Evolutionary conservation across 140 eudicot genomes (phyloP).

Genomic region (Erigeron philadelphicus): DNA sequence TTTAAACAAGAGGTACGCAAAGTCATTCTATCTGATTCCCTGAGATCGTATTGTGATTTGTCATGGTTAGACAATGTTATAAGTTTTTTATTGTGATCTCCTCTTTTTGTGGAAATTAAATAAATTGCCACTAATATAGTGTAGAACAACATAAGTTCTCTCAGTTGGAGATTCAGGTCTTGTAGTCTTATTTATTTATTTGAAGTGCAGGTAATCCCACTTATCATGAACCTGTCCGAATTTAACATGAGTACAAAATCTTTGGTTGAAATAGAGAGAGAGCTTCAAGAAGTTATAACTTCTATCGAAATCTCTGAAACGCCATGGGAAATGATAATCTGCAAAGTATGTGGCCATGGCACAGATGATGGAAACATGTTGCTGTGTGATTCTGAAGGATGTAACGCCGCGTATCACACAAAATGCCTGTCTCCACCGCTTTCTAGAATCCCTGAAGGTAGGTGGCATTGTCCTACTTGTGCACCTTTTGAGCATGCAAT

Average conservation of each 20-base stretch:
- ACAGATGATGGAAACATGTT: slow-evolving; percentile 39
- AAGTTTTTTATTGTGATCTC: no score
- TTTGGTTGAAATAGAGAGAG: slow-evolving; percentile 31
- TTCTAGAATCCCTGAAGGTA: slow-evolving; percentile 43
- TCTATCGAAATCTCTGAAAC: slow-evolving; percentile 40
- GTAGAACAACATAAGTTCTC: background rate
- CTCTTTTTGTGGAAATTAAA: no score
- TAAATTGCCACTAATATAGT: background rate
- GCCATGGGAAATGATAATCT: slow-evolving; percentile 50
- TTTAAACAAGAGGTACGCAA: slow-evolving; percentile 46
- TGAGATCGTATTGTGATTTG: no score
- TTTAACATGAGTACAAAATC: slow-evolving; percentile 19
- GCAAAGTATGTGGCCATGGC: slow-evolving; percentile 54
- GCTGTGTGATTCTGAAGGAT: slow-evolving; percentile 39
- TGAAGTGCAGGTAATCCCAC: slow-evolving; percentile 37
- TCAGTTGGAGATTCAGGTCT: background rate
- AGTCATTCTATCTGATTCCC: background rate
- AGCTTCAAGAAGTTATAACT: slow-evolving; percentile 34
- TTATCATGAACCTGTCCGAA: slow-evolving; percentile 22
- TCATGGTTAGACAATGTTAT: no score
- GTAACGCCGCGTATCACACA: slow-evolving; percentile 56
- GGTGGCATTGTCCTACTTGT: slow-evolving; percentile 65
- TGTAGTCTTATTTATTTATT: background rate
- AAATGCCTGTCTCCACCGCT: slow-evolving; percentile 58
- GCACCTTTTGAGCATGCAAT: background rate